Percentiles rank a stretch among this genome's conserved stretches.
phyloP scores from a whole-genome alignment of 225 moss, liverwort and hornwort genomes.

The Marchantia paleacea region DNA sequence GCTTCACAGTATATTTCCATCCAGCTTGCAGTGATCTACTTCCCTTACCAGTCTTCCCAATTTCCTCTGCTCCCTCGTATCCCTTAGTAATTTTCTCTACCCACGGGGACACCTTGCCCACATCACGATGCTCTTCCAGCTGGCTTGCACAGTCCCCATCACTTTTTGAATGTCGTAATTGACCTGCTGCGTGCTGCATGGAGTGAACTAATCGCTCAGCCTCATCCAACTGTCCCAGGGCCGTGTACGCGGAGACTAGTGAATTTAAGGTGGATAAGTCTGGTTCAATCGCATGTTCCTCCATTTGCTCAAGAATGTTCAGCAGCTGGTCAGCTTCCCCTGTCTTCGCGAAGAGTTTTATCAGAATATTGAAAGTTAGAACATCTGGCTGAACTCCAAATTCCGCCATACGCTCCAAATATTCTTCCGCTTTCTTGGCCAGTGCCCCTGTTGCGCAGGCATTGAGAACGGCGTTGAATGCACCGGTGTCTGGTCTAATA shows the following conservation, averaged over 20 bases:
- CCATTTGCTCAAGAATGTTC: constrained; percentile 60
- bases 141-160: background rate
- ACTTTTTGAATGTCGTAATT: background rate
- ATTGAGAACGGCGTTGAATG: constrained; percentile 87
- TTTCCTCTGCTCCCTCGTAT: background rate
- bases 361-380: constrained; percentile 85
- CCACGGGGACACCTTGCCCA: background rate
- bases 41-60: background rate
- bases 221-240: constrained; percentile 58
- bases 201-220: constrained; percentile 61
- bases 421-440: constrained; percentile 48
- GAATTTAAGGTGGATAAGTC: constrained; percentile 74
- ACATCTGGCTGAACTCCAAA: constrained; percentile 53
- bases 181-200: constrained; percentile 34
- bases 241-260: constrained; percentile 65
- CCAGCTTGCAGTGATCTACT: constrained; percentile 3
- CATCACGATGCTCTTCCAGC: background rate
- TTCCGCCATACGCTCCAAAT: constrained; percentile 39
- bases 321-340: constrained; percentile 51
- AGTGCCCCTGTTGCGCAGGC: constrained; percentile 77
- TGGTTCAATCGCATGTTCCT: constrained; percentile 53
- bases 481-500: constrained; percentile 65
- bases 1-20: constrained; percentile 45
- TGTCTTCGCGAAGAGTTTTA: constrained; percentile 73
- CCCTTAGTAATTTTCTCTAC: constrained; percentile 2